Base-by-base conservation (phyloP, 2,329 filamentous ascomycete genomes). In the Volutella citrinella region DNA sequence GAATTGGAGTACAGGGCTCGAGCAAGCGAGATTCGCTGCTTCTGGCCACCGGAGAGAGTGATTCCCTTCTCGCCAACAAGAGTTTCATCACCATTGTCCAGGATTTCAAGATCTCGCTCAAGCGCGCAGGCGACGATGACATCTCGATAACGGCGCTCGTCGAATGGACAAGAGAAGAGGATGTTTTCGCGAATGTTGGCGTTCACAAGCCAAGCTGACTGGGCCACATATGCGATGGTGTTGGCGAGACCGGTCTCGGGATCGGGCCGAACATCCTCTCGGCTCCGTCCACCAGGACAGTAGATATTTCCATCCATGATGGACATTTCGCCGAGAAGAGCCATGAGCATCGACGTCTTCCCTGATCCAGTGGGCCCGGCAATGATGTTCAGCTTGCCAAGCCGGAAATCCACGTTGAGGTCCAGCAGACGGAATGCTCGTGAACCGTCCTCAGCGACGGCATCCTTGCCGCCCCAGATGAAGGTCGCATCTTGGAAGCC, bases 1-100 rank as follows among this genome's bases (percentile, higher is more conserved):
- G 90, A 94, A 61, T 88, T 91, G 46, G 88, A 95, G 64, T 98
- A 98, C n/a, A 98, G 74, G 2, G 93, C 93, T 48, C 93, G 82
- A n/a, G 93, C 93, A 27, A 98, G 75, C 11, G 91, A 96, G 32
- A 98, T 97, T 38, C 93, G 83, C 63, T 98, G 93, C 65, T 97
- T 97, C 64, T 98, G 93, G 7, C 93, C 93, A 45, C 93, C 93
- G 7, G 93, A 98, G 11, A 98, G 77, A 12, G 91, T 91, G 43
- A 98, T 95, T 20, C 93, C 93, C 64, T 97, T 98, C 59, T 98
- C 93, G 32, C 93, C 93, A 19, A 98, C 93, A 15, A 96, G 68
- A 0, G 93, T 97, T 61, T 94, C 80, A 57, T 98, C 93, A 24
- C 93, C 93, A 40, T 83, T 81, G 59, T 96, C 90, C 3, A 98